Conservation (phyloP, 495 filamentous ascomycete species). For the Bacidia gigantensis region DNA sequence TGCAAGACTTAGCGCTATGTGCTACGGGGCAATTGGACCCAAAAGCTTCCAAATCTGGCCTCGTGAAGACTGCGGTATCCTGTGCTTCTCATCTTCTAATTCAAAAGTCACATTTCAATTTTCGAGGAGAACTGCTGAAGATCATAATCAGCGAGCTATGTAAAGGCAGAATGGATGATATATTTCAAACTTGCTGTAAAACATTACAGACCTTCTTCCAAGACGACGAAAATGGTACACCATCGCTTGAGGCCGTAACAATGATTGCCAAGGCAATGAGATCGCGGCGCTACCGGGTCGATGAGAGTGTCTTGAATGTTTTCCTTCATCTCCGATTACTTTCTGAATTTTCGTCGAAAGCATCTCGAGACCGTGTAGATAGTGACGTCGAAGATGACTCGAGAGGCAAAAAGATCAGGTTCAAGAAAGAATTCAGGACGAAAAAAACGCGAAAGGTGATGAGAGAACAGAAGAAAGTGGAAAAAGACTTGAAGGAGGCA, state of each 20-base stretch:
- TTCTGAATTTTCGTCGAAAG: slow-evolving; percentile 73
- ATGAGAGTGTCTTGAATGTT: slow-evolving; percentile 77
- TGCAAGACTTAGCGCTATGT: slow-evolving; percentile 52
- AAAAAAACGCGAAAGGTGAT: slow-evolving; percentile 60
- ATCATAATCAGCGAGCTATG: slow-evolving; percentile 76
- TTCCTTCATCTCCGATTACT: slow-evolving; percentile 84
- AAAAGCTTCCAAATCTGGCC: slow-evolving; percentile 25
- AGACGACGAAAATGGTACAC: slow-evolving; percentile 77
- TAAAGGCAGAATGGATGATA: slow-evolving; percentile 47
- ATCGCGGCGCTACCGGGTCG: slow-evolving; percentile 57
- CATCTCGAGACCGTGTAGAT: slow-evolving; percentile 58
- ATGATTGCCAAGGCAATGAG: slow-evolving; percentile 92
- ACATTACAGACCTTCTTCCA: slow-evolving; percentile 68
- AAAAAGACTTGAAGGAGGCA: slow-evolving; percentile 87
- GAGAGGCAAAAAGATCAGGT: slow-evolving; percentile 48
- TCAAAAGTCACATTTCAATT: slow-evolving; percentile 91
- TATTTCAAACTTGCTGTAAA: slow-evolving; percentile 64
- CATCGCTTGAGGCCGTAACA: slow-evolving; percentile 74
- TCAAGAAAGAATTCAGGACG: slow-evolving; percentile 61
- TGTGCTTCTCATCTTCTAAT: slow-evolving; percentile 70
- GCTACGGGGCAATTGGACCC: slow-evolving; percentile 31
- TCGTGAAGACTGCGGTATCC: slow-evolving; percentile 62
- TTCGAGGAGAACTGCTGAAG: slow-evolving; percentile 70
- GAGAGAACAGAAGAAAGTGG: slow-evolving; percentile 70
- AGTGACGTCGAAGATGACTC: slow-evolving; percentile 27